Conservation (phyloP, 441 rosid species). For the Populus hybrid region DNA sequence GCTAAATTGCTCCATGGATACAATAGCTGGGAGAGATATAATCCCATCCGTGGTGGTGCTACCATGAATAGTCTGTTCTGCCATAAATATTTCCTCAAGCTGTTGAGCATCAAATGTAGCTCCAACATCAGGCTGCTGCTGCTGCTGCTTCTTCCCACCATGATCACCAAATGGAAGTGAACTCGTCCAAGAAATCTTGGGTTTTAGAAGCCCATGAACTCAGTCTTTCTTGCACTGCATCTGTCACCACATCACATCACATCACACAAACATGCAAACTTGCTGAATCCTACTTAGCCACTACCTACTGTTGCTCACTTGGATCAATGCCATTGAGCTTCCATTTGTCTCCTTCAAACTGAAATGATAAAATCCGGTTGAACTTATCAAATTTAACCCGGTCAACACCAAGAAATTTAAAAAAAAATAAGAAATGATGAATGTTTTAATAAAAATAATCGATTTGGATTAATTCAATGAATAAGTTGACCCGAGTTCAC, state of each 20-base stretch:
- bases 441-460: no score
- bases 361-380: not conserved
- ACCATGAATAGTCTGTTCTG: conserved; percentile 63
- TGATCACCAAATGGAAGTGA: conserved; percentile 58
- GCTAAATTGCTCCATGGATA: conserved; percentile 94
- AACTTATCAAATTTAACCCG: no score
- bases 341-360: conserved; percentile 57
- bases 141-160: conserved; percentile 27
- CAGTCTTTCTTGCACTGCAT: conserved; percentile 66
- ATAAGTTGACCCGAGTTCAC: no score
- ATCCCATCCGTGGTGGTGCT: conserved; percentile 48
- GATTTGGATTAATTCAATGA: no score
- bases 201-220: conserved; percentile 33
- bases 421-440: no score
- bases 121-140: conserved; percentile 31
- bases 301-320: conserved; percentile 33
- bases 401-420: no score
- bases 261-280: not conserved
- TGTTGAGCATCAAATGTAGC: conserved; percentile 40
- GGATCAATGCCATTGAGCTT: conserved; percentile 66
- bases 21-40: conserved; percentile 70
- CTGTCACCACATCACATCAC: conserved; percentile 38
- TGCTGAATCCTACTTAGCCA: no score
- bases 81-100: conserved; percentile 68
- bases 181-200: conserved; percentile 24